phyloP scores from a whole-genome alignment of 371 early-diverging fungal species.

The Mucor lusitanicus region DNA sequence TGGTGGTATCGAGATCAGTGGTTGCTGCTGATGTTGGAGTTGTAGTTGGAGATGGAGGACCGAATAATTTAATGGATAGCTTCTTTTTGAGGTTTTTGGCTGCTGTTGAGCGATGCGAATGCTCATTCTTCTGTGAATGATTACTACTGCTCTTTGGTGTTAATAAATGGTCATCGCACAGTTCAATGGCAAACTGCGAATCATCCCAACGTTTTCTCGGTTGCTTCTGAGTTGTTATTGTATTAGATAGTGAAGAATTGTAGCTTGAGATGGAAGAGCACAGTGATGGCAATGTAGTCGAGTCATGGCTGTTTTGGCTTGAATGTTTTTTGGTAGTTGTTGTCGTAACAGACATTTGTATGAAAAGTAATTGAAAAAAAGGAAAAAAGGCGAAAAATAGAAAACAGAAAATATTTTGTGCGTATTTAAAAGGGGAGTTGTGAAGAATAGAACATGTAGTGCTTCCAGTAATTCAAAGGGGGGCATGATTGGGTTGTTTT shows the following conservation, averaged over 20 bases:
- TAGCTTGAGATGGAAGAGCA: constrained; percentile 14
- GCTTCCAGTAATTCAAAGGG: neutral
- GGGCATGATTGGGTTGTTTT: neutral
- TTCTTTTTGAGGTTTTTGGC: neutral
- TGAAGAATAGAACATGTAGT: neutral
- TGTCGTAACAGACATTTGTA: neutral
- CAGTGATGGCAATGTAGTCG: constrained; percentile 10
- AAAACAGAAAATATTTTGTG: neutral
- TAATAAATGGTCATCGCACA: constrained; percentile 23
- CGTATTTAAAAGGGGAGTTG: neutral
- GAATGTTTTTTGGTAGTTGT: neutral
- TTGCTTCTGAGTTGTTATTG: neutral
- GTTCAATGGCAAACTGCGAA: constrained; percentile 29
- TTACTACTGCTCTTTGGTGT: neutral
- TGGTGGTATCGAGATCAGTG: neutral
- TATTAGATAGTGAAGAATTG: constrained; percentile 3
- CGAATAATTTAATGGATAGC: neutral
- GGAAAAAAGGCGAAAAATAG: neutral
- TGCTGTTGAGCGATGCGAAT: neutral
- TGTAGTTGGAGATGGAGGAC: neutral
- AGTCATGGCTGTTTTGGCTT: constrained; percentile 11
- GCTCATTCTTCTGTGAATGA: neutral
- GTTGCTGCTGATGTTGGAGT: neutral
- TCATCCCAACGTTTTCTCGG: constrained; percentile 29
- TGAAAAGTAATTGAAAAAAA: neutral